A percentile compares a stretch with the other conserved stretches of the same genome.
Conservation (phyloP, 2,329 filamentous ascomycete genomes). For the Penicillium sp. region DNA sequence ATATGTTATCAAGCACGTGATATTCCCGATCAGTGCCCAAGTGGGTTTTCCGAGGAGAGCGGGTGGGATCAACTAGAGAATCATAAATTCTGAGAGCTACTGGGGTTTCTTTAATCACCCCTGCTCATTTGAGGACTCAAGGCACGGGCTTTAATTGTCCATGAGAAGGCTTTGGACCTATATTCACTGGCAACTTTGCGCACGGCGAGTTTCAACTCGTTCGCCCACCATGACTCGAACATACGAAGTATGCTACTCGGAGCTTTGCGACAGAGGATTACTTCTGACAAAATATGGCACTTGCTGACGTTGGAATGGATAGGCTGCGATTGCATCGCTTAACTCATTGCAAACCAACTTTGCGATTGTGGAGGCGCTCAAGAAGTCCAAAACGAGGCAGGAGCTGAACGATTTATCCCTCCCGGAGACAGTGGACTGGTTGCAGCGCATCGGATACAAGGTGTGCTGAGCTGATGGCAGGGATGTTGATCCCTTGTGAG, state of each 20-base stretch:
- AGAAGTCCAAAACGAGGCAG: slow-evolving; percentile 62
- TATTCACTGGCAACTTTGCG: slow-evolving; percentile 17
- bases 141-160: slow-evolving; percentile 20
- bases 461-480: slow-evolving; percentile 48
- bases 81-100: slow-evolving; percentile 13
- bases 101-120: slow-evolving; percentile 18
- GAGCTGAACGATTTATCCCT: slow-evolving; percentile 72
- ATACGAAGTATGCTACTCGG: slow-evolving; percentile 35
- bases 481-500: neutral
- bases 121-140: slow-evolving; percentile 16
- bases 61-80: slow-evolving; percentile 13
- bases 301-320: slow-evolving; percentile 19
- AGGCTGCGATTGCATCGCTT: slow-evolving; percentile 70
- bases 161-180: slow-evolving; percentile 31
- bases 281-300: neutral
- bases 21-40: slow-evolving; percentile 12
- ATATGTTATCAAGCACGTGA: slow-evolving; percentile 16
- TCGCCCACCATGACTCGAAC: slow-evolving; percentile 38
- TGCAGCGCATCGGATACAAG: slow-evolving; percentile 70
- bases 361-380: slow-evolving; percentile 71
- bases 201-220: slow-evolving; percentile 31
- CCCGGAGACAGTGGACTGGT: slow-evolving; percentile 79
- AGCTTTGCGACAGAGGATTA: neutral
- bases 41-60: slow-evolving; percentile 26
- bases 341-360: slow-evolving; percentile 78